Evolutionary conservation across 2,329 filamentous ascomycete species (phyloP).

Genomic region (Ophiostoma novo-ulmi): DNA sequence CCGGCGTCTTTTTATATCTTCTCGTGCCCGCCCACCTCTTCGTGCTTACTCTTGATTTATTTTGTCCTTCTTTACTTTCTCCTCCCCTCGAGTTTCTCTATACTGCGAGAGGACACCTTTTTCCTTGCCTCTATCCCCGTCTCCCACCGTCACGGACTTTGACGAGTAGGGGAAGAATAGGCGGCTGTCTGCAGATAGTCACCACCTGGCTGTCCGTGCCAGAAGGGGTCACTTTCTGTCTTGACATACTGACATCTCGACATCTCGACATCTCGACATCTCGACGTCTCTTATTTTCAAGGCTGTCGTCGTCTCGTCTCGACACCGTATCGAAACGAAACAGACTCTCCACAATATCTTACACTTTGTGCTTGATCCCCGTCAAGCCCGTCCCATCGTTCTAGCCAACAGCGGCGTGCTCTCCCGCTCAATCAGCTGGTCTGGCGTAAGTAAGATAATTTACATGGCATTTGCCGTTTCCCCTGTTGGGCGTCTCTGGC

Average conservation of each 20-base stretch:
- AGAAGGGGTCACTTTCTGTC: background rate
- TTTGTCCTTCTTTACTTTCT: background rate
- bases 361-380: constrained; percentile 6
- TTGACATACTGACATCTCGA: background rate
- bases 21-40: constrained; percentile 14
- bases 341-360: background rate
- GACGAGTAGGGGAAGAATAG: constrained; percentile 20
- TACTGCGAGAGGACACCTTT: background rate
- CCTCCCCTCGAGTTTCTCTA: background rate
- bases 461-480: background rate
- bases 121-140: background rate
- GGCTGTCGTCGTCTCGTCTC: background rate
- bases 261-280: background rate
- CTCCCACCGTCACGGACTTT: constrained; percentile 12
- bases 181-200: constrained; percentile 15
- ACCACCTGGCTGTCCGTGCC: background rate
- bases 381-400: background rate
- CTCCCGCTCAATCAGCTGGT: background rate
- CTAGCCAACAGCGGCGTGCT: constrained; percentile 3
- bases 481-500: background rate
- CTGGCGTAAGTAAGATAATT: constrained; percentile 2
- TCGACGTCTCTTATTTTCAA: background rate
- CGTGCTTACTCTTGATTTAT: background rate
- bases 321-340: constrained; percentile 1
- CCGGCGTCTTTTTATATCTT: constrained; percentile 20